phyloP scores from a whole-genome alignment of 331 rosid genomes.

The Spiraea crenata region DNA sequence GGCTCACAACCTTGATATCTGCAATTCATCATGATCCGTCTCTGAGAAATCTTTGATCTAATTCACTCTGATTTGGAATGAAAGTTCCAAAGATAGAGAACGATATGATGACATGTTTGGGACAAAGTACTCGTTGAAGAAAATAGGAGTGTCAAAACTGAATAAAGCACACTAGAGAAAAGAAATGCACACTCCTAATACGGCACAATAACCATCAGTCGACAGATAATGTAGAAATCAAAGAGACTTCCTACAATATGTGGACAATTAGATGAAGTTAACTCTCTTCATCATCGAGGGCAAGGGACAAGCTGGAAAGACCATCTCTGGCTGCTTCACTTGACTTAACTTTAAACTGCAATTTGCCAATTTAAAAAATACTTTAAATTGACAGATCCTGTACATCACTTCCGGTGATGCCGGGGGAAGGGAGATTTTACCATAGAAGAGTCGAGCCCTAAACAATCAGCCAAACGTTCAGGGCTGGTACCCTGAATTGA shows the following conservation, averaged over 20 bases:
- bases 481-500: too few relatives aligned
- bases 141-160: background rate
- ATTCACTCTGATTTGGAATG: background rate
- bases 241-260: too few relatives aligned
- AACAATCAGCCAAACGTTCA: slow-evolving; percentile 92
- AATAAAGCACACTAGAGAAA: background rate
- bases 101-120: background rate
- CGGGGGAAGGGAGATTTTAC: slow-evolving; percentile 31
- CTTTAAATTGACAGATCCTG: slow-evolving; percentile 6
- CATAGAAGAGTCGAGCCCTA: slow-evolving; percentile 92
- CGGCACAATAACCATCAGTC: too few relatives aligned
- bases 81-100: background rate
- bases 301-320: slow-evolving; percentile 54
- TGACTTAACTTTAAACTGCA: slow-evolving; percentile 73
- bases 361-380: slow-evolving; percentile 19
- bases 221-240: too few relatives aligned
- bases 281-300: slow-evolving; percentile 80
- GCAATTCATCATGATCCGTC: slow-evolving; percentile 27
- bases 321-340: slow-evolving; percentile 56
- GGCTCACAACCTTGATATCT: slow-evolving; percentile 79
- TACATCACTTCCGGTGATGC: slow-evolving; percentile 16
- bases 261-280: slow-evolving; percentile 21
- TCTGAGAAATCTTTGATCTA: background rate
- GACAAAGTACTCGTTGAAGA: background rate
- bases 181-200: background rate